Conservation (phyloP, 2,329 filamentous ascomycete species). For the Hypocreales sp. region DNA sequence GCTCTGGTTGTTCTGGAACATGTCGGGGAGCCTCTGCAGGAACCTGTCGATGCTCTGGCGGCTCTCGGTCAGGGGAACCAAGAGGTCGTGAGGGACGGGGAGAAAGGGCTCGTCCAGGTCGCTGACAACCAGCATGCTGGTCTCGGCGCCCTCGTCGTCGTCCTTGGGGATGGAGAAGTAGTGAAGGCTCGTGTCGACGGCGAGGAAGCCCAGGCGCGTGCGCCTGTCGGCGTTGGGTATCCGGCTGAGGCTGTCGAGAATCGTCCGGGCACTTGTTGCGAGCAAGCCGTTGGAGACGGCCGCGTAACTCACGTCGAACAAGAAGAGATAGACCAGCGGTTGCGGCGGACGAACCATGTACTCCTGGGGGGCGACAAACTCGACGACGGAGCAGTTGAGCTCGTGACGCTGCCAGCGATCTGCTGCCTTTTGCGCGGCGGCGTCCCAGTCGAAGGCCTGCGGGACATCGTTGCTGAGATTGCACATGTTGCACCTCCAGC, state of each 20-base stretch:
- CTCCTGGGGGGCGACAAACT: conserved; percentile 95
- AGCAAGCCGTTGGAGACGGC: conserved; percentile 81
- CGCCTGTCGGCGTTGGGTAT: conserved; percentile 96
- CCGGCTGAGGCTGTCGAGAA: conserved; percentile 84
- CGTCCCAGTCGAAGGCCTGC: conserved; percentile 98
- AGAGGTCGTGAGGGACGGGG: conserved; percentile 78
- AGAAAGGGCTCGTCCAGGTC: conserved; percentile 94
- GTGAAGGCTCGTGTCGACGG: conserved; percentile 85
- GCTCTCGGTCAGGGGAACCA: conserved; percentile 80
- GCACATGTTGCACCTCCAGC: conserved; percentile 99
- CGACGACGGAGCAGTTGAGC: conserved; percentile 89
- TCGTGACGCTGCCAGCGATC: conserved; percentile 88
- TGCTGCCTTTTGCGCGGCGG: conserved; percentile 74
- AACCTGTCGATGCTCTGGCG: conserved; percentile 85
- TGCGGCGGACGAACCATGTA: conserved; percentile 98
- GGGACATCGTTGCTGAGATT: conserved; percentile 97
- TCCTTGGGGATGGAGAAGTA: conserved; percentile 94
- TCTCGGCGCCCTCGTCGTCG: conserved; percentile 67
- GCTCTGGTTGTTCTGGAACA: conserved; percentile 93
- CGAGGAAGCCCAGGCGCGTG: conserved; percentile 86
- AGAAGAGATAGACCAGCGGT: conserved; percentile 87
- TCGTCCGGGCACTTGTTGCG: conserved; percentile 83
- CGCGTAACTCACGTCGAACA: conserved; percentile 87
- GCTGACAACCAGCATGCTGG: conserved; percentile 84
- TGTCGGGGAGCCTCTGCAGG: conserved; percentile 77